These are phyloP conservation scores for Pichia cactophila DNA, from an alignment of 1,139 yeast species.

Conservation along the genomic window DNA sequence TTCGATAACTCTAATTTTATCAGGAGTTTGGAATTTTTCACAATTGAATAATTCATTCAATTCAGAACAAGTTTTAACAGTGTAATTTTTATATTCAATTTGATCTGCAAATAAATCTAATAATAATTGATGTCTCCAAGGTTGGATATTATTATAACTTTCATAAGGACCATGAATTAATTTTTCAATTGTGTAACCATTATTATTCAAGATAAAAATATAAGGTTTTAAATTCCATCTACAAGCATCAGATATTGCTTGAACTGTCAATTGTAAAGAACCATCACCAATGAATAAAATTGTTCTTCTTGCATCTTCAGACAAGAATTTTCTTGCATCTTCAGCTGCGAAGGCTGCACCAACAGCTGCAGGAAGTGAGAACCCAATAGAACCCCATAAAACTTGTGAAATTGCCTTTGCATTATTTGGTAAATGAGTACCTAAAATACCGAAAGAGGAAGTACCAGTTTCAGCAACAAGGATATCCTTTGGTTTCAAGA, in stretches of 20 bases:
- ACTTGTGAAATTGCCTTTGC: slow-evolving; percentile 80
- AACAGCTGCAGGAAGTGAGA: slow-evolving; percentile 73
- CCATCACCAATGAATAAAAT: slow-evolving; percentile 86
- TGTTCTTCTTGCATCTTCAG: slow-evolving; percentile 50
- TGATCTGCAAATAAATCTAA: slow-evolving; percentile 69
- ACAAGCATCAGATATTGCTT: slow-evolving; percentile 78
- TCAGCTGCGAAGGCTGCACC: slow-evolving; percentile 85
- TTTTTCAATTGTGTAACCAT: slow-evolving; percentile 85
- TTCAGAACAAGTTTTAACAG: slow-evolving; percentile 60
- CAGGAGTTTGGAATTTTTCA: slow-evolving; percentile 48
- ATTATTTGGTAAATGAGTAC: slow-evolving; percentile 67
- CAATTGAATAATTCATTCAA: slow-evolving; percentile 51
- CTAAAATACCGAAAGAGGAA: slow-evolving; percentile 79
- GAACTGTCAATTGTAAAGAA: slow-evolving; percentile 80
- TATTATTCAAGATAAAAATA: slow-evolving; percentile 74
- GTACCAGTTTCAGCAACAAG: slow-evolving; percentile 87
- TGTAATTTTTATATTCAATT: slow-evolving; percentile 43
- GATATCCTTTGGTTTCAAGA: slow-evolving; percentile 74
- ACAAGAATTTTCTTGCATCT: slow-evolving; percentile 45
- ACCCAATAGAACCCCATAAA: slow-evolving; percentile 88
- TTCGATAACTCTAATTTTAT: slow-evolving; percentile 70
- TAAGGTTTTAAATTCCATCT: slow-evolving; percentile 77
- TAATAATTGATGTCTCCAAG: slow-evolving; percentile 68
- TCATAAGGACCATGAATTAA: slow-evolving; percentile 78
- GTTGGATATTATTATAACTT: slow-evolving; percentile 70